Evolutionary conservation across 768 basidiomycete species (phyloP).

Genomic region (Tricholoma sp.): DNA sequence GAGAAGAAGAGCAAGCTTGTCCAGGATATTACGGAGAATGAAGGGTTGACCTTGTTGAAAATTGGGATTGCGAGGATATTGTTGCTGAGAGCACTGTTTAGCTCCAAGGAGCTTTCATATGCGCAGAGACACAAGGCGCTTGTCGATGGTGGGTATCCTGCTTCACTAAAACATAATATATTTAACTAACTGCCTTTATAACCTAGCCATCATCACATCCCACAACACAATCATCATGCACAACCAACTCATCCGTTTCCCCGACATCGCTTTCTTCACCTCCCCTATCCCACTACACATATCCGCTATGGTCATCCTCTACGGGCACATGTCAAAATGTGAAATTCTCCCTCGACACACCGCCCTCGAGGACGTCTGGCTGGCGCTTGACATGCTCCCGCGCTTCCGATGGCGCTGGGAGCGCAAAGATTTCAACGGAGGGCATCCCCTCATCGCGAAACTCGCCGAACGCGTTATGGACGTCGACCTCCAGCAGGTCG

Average conservation of each 20-base stretch:
- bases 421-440: conserved; percentile 73
- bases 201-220: conserved; percentile 72
- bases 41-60: conserved; percentile 79
- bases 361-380: conserved; percentile 79
- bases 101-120: conserved; percentile 66
- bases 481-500: conserved; percentile 61
- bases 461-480: conserved; percentile 79
- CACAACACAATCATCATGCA: conserved; percentile 87
- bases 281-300: conserved; percentile 88
- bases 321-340: conserved; percentile 79
- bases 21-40: conserved; percentile 71
- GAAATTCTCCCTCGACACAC: conserved; percentile 58
- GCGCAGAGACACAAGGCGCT: conserved; percentile 64
- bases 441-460: conserved; percentile 79
- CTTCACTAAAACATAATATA: not conserved
- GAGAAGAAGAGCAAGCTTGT: conserved; percentile 65
- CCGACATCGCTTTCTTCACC: conserved; percentile 84
- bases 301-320: conserved; percentile 87
- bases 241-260: conserved; percentile 77
- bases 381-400: conserved; percentile 84
- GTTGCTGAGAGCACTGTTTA: conserved; percentile 74
- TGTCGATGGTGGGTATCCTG: conserved; percentile 56
- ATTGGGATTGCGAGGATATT: conserved; percentile 78
- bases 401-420: conserved; percentile 93
- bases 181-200: not conserved